These are phyloP conservation scores for Raffaelea arxii DNA, from an alignment of 2,329 filamentous ascomycete genomes.

Conservation along the genomic window DNA sequence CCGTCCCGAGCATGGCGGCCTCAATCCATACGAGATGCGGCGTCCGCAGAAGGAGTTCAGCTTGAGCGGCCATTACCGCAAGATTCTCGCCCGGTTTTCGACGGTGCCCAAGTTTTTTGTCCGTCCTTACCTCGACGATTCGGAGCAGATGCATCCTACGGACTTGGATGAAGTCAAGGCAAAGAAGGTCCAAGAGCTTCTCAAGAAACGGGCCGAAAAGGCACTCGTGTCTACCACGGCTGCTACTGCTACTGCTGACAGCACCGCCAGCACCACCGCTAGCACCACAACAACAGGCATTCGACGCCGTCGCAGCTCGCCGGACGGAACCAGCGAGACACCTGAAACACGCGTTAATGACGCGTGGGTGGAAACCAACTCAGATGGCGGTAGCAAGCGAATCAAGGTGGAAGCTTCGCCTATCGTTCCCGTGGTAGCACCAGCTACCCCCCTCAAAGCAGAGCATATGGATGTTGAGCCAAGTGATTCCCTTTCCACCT, in stretches of 20 bases:
- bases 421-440: not conserved
- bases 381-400: conserved; percentile 30
- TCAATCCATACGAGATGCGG: conserved; percentile 82
- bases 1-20: conserved; percentile 60
- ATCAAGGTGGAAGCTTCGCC: conserved; percentile 23
- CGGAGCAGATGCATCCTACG: conserved; percentile 81
- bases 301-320: conserved; percentile 17
- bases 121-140: conserved; percentile 56
- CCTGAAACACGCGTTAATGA: conserved; percentile 23
- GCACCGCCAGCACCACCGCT: conserved; percentile 4
- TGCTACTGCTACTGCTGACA: conserved; percentile 13
- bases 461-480: not conserved
- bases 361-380: conserved; percentile 28
- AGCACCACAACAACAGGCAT: conserved; percentile 1
- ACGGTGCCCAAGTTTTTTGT: conserved; percentile 58
- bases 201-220: conserved; percentile 6
- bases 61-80: conserved; percentile 80
- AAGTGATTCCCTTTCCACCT: too few relatives aligned
- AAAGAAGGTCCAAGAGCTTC: conserved; percentile 21
- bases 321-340: conserved; percentile 1
- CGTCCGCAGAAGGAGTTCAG: conserved; percentile 79
- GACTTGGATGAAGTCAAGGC: conserved; percentile 63
- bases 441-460: not conserved
- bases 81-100: conserved; percentile 65
- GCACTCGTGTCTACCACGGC: not conserved